A percentile compares a stretch with the other conserved stretches of the same genome.
phyloP scores from a whole-genome alignment of 192 early-diverging fungal species.

The Fimicolochytrium jonesii region DNA sequence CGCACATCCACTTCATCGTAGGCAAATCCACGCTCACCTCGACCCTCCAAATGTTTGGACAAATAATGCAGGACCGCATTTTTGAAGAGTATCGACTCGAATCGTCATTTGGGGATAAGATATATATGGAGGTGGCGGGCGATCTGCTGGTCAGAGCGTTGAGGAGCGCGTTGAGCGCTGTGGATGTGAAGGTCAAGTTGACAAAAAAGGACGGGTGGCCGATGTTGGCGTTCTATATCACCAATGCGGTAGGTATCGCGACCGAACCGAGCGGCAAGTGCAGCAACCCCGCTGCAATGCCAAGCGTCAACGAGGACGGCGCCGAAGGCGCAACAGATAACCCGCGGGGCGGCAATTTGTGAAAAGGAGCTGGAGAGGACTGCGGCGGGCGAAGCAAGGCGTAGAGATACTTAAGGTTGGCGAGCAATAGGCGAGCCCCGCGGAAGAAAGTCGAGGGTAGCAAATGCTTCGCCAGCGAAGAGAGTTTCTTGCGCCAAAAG shows the following conservation, averaged over 20 bases:
- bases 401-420: no score
- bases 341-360: no score
- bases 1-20: slow-evolving; percentile 64
- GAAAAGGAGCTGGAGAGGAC: no score
- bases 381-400: no score
- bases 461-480: no score
- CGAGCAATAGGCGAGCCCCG: no score
- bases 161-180: slow-evolving; percentile 51
- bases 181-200: slow-evolving; percentile 55
- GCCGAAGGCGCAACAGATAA: no score
- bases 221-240: slow-evolving; percentile 47
- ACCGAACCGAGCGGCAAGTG: no score
- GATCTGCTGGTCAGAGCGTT: slow-evolving; percentile 65
- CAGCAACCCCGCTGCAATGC: no score
- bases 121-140: slow-evolving; percentile 63
- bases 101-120: slow-evolving; percentile 56
- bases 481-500: no score
- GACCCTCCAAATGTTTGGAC: slow-evolving; percentile 62
- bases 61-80: slow-evolving; percentile 47
- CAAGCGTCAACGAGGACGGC: no score
- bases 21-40: slow-evolving; percentile 44
- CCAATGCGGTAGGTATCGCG: slow-evolving; percentile 25
- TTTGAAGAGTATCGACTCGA: slow-evolving; percentile 69
- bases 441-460: no score
- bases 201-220: slow-evolving; percentile 59